Evolutionary conservation across 495 filamentous ascomycete species (phyloP).

Genomic region (Trypethelium eluteriae): DNA sequence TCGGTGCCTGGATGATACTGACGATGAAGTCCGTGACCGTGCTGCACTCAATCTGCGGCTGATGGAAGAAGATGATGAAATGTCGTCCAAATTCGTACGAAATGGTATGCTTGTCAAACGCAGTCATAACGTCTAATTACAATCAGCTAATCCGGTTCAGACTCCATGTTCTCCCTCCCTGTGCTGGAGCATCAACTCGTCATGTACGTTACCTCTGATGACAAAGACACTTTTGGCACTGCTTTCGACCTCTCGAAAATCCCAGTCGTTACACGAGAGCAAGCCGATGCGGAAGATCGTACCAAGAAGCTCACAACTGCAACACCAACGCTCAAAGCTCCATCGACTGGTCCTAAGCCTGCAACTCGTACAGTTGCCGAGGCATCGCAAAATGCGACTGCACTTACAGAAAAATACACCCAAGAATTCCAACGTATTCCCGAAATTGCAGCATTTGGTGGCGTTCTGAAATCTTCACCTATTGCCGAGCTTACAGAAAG

Average conservation of each 20-base stretch:
- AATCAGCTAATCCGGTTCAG: slow-evolving; percentile 30
- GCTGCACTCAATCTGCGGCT: slow-evolving; percentile 86
- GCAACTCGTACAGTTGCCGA: slow-evolving; percentile 62
- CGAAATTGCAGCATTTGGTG: slow-evolving; percentile 81
- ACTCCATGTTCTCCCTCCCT: slow-evolving; percentile 85
- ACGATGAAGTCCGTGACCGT: slow-evolving; percentile 95
- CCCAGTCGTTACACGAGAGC: slow-evolving; percentile 90
- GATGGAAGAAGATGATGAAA: slow-evolving; percentile 73
- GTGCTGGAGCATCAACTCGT: slow-evolving; percentile 95
- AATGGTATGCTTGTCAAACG: slow-evolving; percentile 54
- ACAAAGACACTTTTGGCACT: slow-evolving; percentile 70
- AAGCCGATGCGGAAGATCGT: slow-evolving; percentile 93
- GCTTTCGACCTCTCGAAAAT: slow-evolving; percentile 88
- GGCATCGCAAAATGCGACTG: slow-evolving; percentile 59
- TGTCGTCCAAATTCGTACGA: slow-evolving; percentile 78
- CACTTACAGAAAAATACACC: slow-evolving; percentile 76
- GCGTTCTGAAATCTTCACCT: slow-evolving; percentile 78
- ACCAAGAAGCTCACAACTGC: slow-evolving; percentile 91
- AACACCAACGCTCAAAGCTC: slow-evolving; percentile 90
- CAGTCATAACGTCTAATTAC: background rate
- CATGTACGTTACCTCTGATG: slow-evolving; percentile 90
- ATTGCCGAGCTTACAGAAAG: slow-evolving; percentile 88
- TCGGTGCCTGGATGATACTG: slow-evolving; percentile 89
- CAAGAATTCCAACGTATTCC: slow-evolving; percentile 81
- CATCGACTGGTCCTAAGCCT: slow-evolving; percentile 73